Evolutionary conservation across 2,329 filamentous ascomycete species (phyloP).

Genomic region (Trichoderma guizhouense): DNA sequence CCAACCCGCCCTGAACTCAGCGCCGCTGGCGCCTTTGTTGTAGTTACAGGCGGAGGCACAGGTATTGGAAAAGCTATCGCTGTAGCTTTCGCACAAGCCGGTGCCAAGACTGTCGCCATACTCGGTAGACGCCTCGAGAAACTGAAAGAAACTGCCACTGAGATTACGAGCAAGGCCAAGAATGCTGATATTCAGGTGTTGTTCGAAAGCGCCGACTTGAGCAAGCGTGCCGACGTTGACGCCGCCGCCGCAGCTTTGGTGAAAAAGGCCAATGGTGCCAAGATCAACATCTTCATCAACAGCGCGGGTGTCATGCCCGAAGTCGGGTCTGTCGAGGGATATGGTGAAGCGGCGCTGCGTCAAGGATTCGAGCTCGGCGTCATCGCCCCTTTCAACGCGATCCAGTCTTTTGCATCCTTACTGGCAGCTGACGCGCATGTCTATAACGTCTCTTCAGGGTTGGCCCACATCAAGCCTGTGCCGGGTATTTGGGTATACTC

Average conservation of each 20-base stretch:
- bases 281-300: not conserved
- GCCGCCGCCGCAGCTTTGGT: not conserved
- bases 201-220: not conserved
- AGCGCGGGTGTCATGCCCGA: not conserved
- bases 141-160: not conserved
- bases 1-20: not conserved
- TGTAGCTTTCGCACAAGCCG: not conserved
- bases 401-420: not conserved
- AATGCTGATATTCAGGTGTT: not conserved
- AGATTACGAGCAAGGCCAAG: not conserved
- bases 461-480: not conserved
- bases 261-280: not conserved
- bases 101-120: not conserved
- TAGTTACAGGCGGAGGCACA: not conserved
- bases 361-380: not conserved
- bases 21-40: not conserved
- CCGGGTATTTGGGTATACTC: not conserved
- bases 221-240: not conserved
- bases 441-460: not conserved
- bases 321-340: not conserved
- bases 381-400: not conserved
- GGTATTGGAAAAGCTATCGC: not conserved
- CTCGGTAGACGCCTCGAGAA: not conserved
- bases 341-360: not conserved
- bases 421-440: not conserved